These are phyloP conservation scores for Albizia julibrissin DNA, from an alignment of 306 rosid genomes.

Conservation along the genomic window DNA sequence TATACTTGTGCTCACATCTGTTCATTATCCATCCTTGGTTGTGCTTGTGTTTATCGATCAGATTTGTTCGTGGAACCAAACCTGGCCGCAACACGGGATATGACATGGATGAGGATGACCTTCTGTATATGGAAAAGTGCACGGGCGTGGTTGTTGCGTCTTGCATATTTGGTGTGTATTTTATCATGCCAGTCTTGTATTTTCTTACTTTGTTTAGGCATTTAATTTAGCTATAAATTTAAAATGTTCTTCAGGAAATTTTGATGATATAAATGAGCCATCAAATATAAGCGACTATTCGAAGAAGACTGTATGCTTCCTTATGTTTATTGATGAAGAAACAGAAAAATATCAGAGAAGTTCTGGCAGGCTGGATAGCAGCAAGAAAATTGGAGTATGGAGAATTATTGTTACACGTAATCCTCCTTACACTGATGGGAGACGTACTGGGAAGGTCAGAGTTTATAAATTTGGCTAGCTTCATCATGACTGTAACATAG, in stretches of 20 bases:
- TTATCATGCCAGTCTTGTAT: slow-evolving; percentile 17
- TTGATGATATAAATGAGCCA: slow-evolving; percentile 88
- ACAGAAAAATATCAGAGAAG: slow-evolving; percentile 64
- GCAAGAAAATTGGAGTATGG: slow-evolving; percentile 83
- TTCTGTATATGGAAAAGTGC: slow-evolving; percentile 78
- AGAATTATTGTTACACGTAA: slow-evolving; percentile 71
- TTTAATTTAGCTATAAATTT: slow-evolving; percentile 33
- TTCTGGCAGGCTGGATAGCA: slow-evolving; percentile 55
- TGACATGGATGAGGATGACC: slow-evolving; percentile 77
- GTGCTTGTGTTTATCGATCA: slow-evolving; percentile 46
- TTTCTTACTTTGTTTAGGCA: slow-evolving; percentile 21
- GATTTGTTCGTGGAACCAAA: slow-evolving; percentile 72
- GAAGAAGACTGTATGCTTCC: slow-evolving; percentile 80
- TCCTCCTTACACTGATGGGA: slow-evolving; percentile 75
- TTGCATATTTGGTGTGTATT: slow-evolving; percentile 72
- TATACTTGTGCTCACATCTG: slow-evolving; percentile 17
- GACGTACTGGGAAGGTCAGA: slow-evolving; percentile 90
- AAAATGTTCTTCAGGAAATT: slow-evolving; percentile 62
- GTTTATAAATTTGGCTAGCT: slow-evolving; percentile 27
- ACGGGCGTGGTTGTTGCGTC: slow-evolving; percentile 90
- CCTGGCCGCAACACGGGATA: slow-evolving; percentile 87
- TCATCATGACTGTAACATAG: slow-evolving; percentile 16
- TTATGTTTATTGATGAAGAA: slow-evolving; percentile 78
- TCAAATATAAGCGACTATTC: slow-evolving; percentile 63
- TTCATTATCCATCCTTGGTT: slow-evolving; percentile 29